Conservation (phyloP, 2,329 filamentous ascomycete genomes). For the Pseudocercospora cruenta region DNA sequence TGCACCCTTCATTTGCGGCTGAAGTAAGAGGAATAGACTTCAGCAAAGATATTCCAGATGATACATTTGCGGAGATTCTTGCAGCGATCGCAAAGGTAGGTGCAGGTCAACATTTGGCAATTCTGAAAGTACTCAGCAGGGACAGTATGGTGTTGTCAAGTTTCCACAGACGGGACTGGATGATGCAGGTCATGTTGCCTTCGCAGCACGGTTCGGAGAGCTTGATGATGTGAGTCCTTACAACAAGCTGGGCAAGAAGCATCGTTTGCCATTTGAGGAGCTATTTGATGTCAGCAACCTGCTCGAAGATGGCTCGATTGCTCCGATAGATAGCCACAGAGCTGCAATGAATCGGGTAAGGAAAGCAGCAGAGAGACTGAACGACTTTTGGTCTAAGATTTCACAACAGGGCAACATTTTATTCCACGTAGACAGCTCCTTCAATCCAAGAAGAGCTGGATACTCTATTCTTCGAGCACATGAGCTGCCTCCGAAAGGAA, state of each 20-base stretch:
- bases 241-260: constrained; percentile 50
- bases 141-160: constrained; percentile 58
- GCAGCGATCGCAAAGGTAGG: constrained; percentile 27
- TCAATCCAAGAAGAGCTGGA: constrained; percentile 58
- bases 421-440: constrained; percentile 61
- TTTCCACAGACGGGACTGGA: constrained; percentile 56
- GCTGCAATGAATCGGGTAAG: constrained; percentile 39
- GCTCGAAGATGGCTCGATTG: constrained; percentile 51
- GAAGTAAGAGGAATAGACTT: constrained; percentile 24
- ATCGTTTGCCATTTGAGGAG: constrained; percentile 54
- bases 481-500: constrained; percentile 52
- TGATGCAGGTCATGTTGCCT: constrained; percentile 56
- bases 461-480: constrained; percentile 58
- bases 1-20: constrained; percentile 24
- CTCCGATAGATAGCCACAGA: constrained; percentile 47
- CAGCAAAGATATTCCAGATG: constrained; percentile 20
- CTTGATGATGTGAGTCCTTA: constrained; percentile 60
- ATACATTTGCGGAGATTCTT: constrained; percentile 27
- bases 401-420: constrained; percentile 31
- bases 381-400: background rate
- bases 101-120: background rate
- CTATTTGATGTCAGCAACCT: constrained; percentile 64
- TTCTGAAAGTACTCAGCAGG: background rate
- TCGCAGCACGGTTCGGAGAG: constrained; percentile 57
- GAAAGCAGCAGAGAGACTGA: background rate